A percentile compares a stretch with the other conserved stretches of the same genome.
phyloP scores from a whole-genome alignment of 805 yeast genomes.

The Pichia rugopelliculosa region DNA sequence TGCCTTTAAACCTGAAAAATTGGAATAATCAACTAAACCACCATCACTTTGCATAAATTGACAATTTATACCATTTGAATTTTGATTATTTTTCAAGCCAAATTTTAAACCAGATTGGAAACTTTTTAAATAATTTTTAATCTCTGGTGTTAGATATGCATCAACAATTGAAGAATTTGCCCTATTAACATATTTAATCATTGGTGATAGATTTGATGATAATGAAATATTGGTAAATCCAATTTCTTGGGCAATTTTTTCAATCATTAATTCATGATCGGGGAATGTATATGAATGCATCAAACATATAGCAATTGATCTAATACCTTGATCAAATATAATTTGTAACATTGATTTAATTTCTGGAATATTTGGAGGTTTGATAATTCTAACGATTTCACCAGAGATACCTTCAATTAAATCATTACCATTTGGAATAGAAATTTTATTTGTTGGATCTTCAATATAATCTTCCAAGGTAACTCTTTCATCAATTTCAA shows the following conservation, averaged over 20 bases:
- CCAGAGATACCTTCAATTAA: slow-evolving; percentile 57
- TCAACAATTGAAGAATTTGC: slow-evolving; percentile 76
- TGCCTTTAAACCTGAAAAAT: slow-evolving; percentile 82
- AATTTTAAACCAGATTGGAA: slow-evolving; percentile 56
- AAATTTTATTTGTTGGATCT: slow-evolving; percentile 42
- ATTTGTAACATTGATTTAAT: slow-evolving; percentile 35
- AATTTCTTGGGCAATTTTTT: slow-evolving; percentile 48
- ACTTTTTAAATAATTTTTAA: slow-evolving; percentile 52
- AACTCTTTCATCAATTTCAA: slow-evolving; percentile 86
- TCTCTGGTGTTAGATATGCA: slow-evolving; percentile 77
- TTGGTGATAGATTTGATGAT: slow-evolving; percentile 64
- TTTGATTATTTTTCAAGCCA: slow-evolving; percentile 33
- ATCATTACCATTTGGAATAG: slow-evolving; percentile 25
- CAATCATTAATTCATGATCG: slow-evolving; percentile 57
- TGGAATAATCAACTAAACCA: slow-evolving; percentile 77
- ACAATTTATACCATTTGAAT: slow-evolving; percentile 43
- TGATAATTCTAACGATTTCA: slow-evolving; percentile 53
- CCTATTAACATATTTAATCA: slow-evolving; percentile 69
- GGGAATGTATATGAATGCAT: slow-evolving; percentile 70
- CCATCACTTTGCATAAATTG: slow-evolving; percentile 97
- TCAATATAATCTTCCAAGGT: slow-evolving; percentile 76
- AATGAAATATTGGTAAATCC: slow-evolving; percentile 68
- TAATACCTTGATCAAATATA: slow-evolving; percentile 50
- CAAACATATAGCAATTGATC: slow-evolving; percentile 64
- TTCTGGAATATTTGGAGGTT: slow-evolving; percentile 40